A percentile compares a stretch with the other conserved stretches of the same genome.
Conservation (phyloP, 257 asterid genomes). For the Agastache rugosa region DNA sequence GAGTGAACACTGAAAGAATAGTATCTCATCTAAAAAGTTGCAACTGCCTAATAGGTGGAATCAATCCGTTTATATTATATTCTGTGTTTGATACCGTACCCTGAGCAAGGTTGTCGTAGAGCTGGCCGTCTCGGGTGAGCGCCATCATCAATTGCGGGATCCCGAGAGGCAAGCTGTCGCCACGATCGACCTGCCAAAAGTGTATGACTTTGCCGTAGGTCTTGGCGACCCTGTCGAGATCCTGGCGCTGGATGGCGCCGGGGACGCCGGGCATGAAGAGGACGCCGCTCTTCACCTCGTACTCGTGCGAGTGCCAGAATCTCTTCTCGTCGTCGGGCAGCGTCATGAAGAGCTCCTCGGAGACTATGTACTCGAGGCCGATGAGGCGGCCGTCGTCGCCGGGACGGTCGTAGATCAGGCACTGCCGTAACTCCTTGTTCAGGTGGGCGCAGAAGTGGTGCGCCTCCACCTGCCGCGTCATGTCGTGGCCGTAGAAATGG, state of each 20-base stretch:
- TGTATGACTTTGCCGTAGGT: constrained; percentile 82
- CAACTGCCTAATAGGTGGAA: too few species aligned
- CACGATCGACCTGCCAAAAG: constrained; percentile 92
- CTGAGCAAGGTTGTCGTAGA: constrained; percentile 57
- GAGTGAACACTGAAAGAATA: too few species aligned
- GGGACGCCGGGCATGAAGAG: constrained; percentile 82
- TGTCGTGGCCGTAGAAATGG: constrained; percentile 87
- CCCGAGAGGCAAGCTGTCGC: constrained; percentile 74
- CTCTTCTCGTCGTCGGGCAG: constrained; percentile 82
- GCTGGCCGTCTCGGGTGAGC: constrained; percentile 85
- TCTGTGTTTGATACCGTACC: constrained; percentile 34
- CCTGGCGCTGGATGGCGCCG: constrained; percentile 71
- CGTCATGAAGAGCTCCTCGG: constrained; percentile 66
- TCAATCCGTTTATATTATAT: too few species aligned
- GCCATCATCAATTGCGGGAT: constrained; percentile 93
- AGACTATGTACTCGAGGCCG: constrained; percentile 72
- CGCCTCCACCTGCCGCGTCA: constrained; percentile 94
- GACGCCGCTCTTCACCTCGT: constrained; percentile 85
- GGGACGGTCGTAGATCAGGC: constrained; percentile 77
- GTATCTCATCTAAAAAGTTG: too few species aligned
- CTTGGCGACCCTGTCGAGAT: constrained; percentile 60
- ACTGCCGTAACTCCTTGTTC: constrained; percentile 88
- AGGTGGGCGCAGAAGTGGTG: constrained; percentile 90
- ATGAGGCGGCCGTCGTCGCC: constrained; percentile 70
- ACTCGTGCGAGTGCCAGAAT: constrained; percentile 89